phyloP scores from a whole-genome alignment of 2,329 filamentous ascomycete genomes.

The Graphilbum sp. region DNA sequence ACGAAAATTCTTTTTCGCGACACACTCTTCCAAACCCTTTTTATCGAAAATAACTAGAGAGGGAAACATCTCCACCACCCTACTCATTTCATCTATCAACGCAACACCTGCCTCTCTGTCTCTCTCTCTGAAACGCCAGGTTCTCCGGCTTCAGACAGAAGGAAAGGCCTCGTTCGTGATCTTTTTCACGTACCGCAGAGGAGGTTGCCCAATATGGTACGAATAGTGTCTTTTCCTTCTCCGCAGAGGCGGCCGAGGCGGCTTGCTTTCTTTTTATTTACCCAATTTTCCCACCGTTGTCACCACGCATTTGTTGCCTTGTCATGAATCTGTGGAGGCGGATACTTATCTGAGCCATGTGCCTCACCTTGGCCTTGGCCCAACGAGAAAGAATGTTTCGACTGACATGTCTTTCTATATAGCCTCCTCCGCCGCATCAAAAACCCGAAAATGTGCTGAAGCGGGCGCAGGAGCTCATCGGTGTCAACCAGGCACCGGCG shows the following conservation, averaged over 20 bases:
- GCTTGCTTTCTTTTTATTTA: neutral
- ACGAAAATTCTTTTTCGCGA: slow-evolving; percentile 7
- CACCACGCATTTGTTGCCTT: no score
- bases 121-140: slow-evolving; percentile 2
- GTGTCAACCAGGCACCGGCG: slow-evolving; percentile 82
- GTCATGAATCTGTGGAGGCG: no score
- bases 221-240: slow-evolving; percentile 7
- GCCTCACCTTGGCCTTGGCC: no score
- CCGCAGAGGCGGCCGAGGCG: neutral
- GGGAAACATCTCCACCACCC: neutral
- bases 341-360: neutral
- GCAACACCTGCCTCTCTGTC: neutral
- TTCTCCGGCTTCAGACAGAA: slow-evolving; percentile 4
- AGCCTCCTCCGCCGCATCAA: slow-evolving; percentile 89
- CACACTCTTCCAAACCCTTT: neutral
- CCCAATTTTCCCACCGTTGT: no score
- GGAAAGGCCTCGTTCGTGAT: slow-evolving; percentile 2
- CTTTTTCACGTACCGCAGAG: slow-evolving; percentile 17
- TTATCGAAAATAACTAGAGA: neutral
- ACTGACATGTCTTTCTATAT: no score
- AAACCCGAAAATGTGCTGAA: slow-evolving; percentile 99
- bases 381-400: no score
- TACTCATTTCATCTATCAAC: neutral
- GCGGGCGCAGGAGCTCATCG: slow-evolving; percentile 96
- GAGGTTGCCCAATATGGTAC: slow-evolving; percentile 36